Evolutionary conservation across 192 early-diverging fungal genomes (phyloP).

Genomic region (Ramicandelaber brevisporus): DNA sequence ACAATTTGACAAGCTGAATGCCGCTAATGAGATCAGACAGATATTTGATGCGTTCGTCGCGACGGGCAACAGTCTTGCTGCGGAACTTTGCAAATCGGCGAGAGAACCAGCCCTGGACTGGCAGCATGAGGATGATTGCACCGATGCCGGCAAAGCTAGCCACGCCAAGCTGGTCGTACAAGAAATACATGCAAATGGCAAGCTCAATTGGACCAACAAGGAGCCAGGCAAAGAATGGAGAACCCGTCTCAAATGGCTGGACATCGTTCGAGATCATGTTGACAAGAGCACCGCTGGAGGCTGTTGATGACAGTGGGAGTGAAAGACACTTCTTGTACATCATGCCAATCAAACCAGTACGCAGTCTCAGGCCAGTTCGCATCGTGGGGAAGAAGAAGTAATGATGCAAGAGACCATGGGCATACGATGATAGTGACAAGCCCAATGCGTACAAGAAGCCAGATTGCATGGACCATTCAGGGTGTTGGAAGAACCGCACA

Average conservation of each 20-base stretch:
- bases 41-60: slow-evolving; percentile 38
- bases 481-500: no score
- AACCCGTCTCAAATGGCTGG: slow-evolving; percentile 1
- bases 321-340: slow-evolving; percentile 1
- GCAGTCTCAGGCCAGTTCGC: neutral
- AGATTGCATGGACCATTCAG: no score
- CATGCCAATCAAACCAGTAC: neutral
- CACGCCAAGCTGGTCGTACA: slow-evolving; percentile 1
- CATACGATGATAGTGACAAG: no score
- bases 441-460: no score
- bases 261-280: slow-evolving; percentile 4
- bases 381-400: neutral
- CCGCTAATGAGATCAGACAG: slow-evolving; percentile 33
- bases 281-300: slow-evolving; percentile 2
- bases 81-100: neutral
- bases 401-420: slow-evolving; percentile 2
- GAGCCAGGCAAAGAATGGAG: neutral
- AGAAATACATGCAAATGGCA: slow-evolving; percentile 1
- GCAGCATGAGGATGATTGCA: slow-evolving; percentile 1
- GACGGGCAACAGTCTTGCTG: neutral
- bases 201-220: slow-evolving; percentile 1
- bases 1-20: slow-evolving; percentile 45
- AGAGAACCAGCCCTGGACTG: slow-evolving; percentile 1
- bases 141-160: slow-evolving; percentile 1
- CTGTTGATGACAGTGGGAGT: slow-evolving; percentile 1